Base-by-base conservation (phyloP, 306 rosid genomes). In the Canavalia ensiformis region DNA sequence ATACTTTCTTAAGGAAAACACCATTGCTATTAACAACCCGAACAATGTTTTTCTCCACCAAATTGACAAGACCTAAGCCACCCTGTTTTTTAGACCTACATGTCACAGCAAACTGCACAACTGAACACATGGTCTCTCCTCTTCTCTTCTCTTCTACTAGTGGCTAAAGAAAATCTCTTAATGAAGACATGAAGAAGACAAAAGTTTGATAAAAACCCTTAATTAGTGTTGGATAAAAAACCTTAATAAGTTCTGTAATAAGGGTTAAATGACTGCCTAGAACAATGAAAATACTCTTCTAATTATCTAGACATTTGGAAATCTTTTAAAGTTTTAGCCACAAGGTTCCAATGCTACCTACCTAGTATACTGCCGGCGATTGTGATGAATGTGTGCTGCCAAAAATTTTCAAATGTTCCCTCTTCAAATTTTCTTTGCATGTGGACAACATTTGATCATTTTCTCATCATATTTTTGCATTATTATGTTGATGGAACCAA, bases 1-100 rank as follows among this genome's bases (percentile, higher is more conserved):
- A 35, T 77, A 51, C 57, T 78, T 55, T 42, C 33, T 55, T 55
- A 35, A 68, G 82, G 35, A 78, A 39, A 78, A 55, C 28, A 30
- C 66, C n/a, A 30, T 29, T 77, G 45, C 66, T 37, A 37, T 66
- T 35, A 35, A 30, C 54, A 7, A 60, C 46, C 80, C 2, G 25
- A 30, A 8, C 47, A 33, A 42, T 59, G 45, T 60, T 75, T 74
- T 75, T 44, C 33, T 42, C 25, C 28, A 10, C 51, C 64, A 58
- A 30, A 44, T 74, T 76, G 37, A 34, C 60, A 76, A 31, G 72
- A 62, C 34, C 50, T 59, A 75, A 59, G 7, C 39, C 37, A 18
- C 28, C 8, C 60, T 60, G 34, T 18, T 62, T 76, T 5, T 34
- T 47, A 5, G 49, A 60, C 29, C 72, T 62, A 62, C 39, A 18